These are phyloP conservation scores for Vicia villosa DNA, from an alignment of 306 rosid species.

Conservation along the genomic window DNA sequence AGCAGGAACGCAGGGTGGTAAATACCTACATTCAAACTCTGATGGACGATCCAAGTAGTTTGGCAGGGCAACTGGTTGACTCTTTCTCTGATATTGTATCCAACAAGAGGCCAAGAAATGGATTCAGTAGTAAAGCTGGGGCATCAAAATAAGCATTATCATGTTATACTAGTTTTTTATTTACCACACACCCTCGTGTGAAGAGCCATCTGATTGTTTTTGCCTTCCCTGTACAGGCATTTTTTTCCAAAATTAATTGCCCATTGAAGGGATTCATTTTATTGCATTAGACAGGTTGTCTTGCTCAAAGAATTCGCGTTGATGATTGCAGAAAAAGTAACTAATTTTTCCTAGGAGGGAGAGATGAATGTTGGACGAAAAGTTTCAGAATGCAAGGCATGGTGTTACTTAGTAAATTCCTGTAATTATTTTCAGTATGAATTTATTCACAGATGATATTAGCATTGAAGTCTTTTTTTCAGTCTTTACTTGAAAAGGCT, in stretches of 20 bases:
- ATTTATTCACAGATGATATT: conserved; percentile 49
- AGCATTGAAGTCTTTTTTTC: conserved; percentile 37
- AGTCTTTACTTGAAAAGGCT: conserved; percentile 52
- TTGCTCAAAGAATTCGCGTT: conserved; percentile 49
- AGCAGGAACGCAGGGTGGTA: conserved; percentile 95
- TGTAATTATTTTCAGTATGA: conserved; percentile 48
- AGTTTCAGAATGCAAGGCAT: conserved; percentile 51
- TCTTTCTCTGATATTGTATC: conserved; percentile 88
- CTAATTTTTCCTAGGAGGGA: conserved; percentile 51
- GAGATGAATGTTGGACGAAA: conserved; percentile 42
- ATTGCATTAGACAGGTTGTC: conserved; percentile 48
- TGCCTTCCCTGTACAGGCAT: conserved; percentile 75
- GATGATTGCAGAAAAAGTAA: conserved; percentile 52
- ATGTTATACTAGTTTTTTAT: conserved; percentile 38
- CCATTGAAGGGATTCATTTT: conserved; percentile 56
- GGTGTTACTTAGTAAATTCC: conserved; percentile 42
- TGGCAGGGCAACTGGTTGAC: conserved; percentile 98
- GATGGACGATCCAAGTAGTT: conserved; percentile 89
- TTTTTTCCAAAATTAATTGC: conserved; percentile 53
- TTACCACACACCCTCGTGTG: conserved; percentile 31
- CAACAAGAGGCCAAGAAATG: conserved; percentile 80
- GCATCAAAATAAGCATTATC: conserved; percentile 51
- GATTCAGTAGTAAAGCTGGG: conserved; percentile 63
- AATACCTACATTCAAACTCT: conserved; percentile 93
- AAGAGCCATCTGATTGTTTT: conserved; percentile 57